Percentiles rank a stretch among this genome's conserved stretches.
Conservation (phyloP, 164 flowering plant species). For the Magnolia kwangsiensis region DNA sequence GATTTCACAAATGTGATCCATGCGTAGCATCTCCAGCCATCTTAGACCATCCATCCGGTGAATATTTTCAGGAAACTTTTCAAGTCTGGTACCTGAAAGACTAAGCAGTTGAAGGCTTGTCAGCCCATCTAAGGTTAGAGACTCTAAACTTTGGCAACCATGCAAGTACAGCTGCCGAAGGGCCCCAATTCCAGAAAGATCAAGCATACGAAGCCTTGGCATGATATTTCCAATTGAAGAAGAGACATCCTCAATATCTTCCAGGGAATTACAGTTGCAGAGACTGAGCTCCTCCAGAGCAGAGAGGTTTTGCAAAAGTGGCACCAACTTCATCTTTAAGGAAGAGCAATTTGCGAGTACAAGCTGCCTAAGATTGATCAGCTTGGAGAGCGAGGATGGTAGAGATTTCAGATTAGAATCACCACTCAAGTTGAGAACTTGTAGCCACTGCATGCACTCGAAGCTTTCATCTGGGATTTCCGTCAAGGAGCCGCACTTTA, state of each 20-base stretch:
- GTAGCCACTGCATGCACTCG: background rate
- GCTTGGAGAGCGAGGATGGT: background rate
- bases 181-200: background rate
- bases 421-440: background rate
- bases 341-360: background rate
- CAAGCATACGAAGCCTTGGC: background rate
- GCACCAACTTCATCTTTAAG: background rate
- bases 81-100: background rate
- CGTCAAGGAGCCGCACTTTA: background rate
- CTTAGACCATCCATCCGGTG: background rate
- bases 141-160: slow-evolving; percentile 4
- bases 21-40: background rate
- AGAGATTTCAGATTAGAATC: background rate
- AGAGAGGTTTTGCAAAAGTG: background rate
- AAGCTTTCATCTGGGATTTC: background rate
- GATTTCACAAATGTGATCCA: background rate
- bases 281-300: background rate
- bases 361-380: background rate
- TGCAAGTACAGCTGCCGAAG: background rate
- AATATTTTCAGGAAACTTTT: background rate
- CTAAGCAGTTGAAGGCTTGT: background rate
- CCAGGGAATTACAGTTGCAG: background rate
- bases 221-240: background rate
- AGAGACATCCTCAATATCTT: background rate
- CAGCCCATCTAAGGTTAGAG: background rate